Percentiles rank a stretch among this genome's conserved stretches.
Evolutionary conservation across 768 basidiomycete genomes (phyloP).

Genomic region (Boletus vinaceobasis): DNA sequence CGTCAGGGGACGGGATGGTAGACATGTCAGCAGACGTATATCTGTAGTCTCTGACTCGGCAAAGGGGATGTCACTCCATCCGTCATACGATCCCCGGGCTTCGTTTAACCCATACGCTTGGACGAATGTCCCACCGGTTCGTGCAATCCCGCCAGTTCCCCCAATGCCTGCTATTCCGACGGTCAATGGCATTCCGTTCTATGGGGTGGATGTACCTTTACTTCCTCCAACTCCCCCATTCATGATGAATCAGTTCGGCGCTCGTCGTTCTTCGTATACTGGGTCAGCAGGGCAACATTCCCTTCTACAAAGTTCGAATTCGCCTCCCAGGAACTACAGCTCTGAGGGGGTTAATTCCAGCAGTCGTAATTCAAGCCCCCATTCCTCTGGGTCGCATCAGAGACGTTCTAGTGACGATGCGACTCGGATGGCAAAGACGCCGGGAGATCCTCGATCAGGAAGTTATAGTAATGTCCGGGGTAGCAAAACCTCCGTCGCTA

Average conservation of each 20-base stretch:
- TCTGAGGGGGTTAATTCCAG: conserved; percentile 18
- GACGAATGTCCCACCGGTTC: conserved; percentile 12
- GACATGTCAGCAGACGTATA: conserved; percentile 37
- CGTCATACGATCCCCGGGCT: conserved; percentile 26
- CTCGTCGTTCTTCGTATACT: conserved; percentile 37
- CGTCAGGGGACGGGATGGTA: conserved; percentile 39
- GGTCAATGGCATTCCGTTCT: conserved; percentile 40
- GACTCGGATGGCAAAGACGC: conserved; percentile 9
- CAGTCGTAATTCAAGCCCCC: conserved; percentile 18
- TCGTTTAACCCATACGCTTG: conserved; percentile 31
- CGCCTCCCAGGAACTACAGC: conserved; percentile 25
- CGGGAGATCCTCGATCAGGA: conserved; percentile 10
- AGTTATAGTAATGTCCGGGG: conserved; percentile 18
- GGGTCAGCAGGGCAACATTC: conserved; percentile 33
- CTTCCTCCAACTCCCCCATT: conserved; percentile 73
- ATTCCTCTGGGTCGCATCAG: conserved; percentile 22
- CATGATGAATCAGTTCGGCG: conserved; percentile 59
- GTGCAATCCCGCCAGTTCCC: conserved; percentile 36
- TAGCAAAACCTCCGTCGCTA: conserved; percentile 7
- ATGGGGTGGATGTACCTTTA: conserved; percentile 60
- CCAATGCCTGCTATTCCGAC: conserved; percentile 32
- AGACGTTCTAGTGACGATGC: conserved; percentile 33
- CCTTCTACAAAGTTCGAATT: conserved; percentile 19
- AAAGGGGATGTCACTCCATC: conserved; percentile 27
- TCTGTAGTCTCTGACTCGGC: conserved; percentile 37